Evolutionary conservation across 1,284 basidiomycete genomes (phyloP).

Genomic region (Fomes fomentarius): DNA sequence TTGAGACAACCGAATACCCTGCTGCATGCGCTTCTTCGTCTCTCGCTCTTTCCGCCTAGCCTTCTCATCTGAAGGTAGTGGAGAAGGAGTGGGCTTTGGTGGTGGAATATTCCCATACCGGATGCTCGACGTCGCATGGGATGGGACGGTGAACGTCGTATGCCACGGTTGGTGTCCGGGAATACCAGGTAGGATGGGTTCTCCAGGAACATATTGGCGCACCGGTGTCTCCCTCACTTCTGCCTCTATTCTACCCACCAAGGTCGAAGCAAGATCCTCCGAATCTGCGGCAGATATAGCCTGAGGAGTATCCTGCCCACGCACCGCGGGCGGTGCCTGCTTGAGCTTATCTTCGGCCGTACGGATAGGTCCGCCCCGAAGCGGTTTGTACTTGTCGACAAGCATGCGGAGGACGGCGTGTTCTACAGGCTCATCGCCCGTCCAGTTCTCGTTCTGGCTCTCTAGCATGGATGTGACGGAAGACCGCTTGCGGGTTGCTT

Average conservation of each 20-base stretch:
- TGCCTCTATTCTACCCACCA: background rate
- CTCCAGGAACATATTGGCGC: slow-evolving; percentile 21
- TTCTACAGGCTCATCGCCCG: slow-evolving; percentile 71
- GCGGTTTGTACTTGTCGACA: slow-evolving; percentile 83
- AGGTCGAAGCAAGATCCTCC: background rate
- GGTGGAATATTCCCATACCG: slow-evolving; percentile 46
- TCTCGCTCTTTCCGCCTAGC: slow-evolving; percentile 55
- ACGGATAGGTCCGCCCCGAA: slow-evolving; percentile 63
- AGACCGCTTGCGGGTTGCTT: slow-evolving; percentile 32
- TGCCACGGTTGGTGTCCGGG: slow-evolving; percentile 71
- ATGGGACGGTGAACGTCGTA: slow-evolving; percentile 65
- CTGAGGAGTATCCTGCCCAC: slow-evolving; percentile 6
- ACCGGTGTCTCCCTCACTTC: slow-evolving; percentile 10
- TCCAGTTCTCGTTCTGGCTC: slow-evolving; percentile 66
- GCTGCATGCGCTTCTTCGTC: slow-evolving; percentile 51
- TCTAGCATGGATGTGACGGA: slow-evolving; percentile 36
- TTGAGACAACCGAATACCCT: slow-evolving; percentile 59
- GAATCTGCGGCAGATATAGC: background rate
- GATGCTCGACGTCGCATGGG: slow-evolving; percentile 54
- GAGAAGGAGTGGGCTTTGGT: slow-evolving; percentile 24
- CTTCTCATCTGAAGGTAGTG: slow-evolving; percentile 50
- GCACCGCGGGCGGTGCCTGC: slow-evolving; percentile 44
- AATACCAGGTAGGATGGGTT: slow-evolving; percentile 54
- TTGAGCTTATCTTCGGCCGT: slow-evolving; percentile 79
- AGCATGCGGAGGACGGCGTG: slow-evolving; percentile 86